Evolutionary conservation across 2,329 filamentous ascomycete species (phyloP), one percentile per base, ranked within the genome.

Genomic region (Ceratocystis diversiconidia): DNA sequence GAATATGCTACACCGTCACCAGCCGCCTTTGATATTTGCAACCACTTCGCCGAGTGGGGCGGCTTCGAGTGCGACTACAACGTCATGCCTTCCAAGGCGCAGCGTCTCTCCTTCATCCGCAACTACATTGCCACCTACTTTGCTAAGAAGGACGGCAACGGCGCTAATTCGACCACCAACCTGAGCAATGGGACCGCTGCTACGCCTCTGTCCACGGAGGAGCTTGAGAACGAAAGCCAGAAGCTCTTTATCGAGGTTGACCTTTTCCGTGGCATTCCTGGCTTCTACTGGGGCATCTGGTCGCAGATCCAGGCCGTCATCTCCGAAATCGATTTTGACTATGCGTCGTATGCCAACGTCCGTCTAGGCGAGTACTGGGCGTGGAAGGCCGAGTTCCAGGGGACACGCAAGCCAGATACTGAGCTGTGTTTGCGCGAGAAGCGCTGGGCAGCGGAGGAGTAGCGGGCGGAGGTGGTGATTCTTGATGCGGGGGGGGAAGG

Each of bases 1-100:
- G 94, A 99, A 75, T 99, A 99, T 75, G 91, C 92, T 15, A 94
- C 90, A 3, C 92, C 94, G 1, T 92, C 92, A 0, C 92, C 92
- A 1, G 91, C 92, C 3, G 92, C 92, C 1, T 99, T 99, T 76
- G 94, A 99, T 74, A 86, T 99, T 70, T 88, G 92, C 62, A 99
- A 99, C 77, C 94, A 99, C 79, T 96, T 99, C 73, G 91, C 94
- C 61, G 94, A 99, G 77, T 99, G 94, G 92, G 92, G 88, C 68
- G 94, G 94, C 66, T 96, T 96, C 72, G 90, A 95, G 71, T 99
- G 94, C 79, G 91, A 97, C 75, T 92, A 89, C 77, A 84, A 78
- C 71, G 86, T 87, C 70, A 81, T 97, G 66, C 94, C 94, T 4
- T 94, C 89, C 0, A 82, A 82, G 68, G 79, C 85, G 22, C 85